Evolutionary conservation across 2,329 filamentous ascomycete species (phyloP).

Genomic region (Xylaria sp.): DNA sequence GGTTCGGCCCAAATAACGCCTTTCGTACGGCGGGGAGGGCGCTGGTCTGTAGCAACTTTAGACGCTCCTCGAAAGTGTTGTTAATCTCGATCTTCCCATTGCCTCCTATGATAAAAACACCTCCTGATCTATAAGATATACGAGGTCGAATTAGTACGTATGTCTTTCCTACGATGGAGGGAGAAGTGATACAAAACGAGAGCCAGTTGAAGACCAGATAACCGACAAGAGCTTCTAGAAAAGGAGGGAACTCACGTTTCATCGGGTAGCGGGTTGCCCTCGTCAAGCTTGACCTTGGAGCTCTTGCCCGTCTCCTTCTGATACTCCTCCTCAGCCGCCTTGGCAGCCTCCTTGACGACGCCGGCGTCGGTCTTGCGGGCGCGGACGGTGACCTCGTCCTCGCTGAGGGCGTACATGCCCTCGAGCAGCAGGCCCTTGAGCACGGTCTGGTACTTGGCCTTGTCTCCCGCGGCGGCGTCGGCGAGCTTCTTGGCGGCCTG

Average conservation of each 20-base stretch:
- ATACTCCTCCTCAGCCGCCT: conserved; percentile 82
- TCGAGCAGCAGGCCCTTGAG: conserved; percentile 87
- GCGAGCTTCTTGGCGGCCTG: conserved; percentile 77
- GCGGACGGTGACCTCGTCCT: conserved; percentile 79
- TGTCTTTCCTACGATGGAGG: background rate
- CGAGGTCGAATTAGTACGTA: conserved; percentile 34
- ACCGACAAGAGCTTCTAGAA: conserved; percentile 21
- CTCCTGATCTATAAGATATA: conserved; percentile 74
- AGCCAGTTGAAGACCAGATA: background rate
- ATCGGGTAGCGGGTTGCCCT: conserved; percentile 81
- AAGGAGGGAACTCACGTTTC: conserved; percentile 74
- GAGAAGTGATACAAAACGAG: background rate
- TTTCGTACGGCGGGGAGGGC: conserved; percentile 86
- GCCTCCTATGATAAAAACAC: conserved; percentile 81
- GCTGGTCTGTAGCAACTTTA: conserved; percentile 84
- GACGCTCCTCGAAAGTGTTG: conserved; percentile 95
- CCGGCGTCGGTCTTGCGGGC: conserved; percentile 84
- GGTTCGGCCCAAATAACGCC: conserved; percentile 92
- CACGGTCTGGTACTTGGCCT: conserved; percentile 77
- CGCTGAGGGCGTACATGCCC: conserved; percentile 87
- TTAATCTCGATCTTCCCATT: conserved; percentile 97
- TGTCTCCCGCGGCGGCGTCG: conserved; percentile 72
- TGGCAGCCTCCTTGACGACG: conserved; percentile 79
- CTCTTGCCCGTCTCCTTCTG: conserved; percentile 81
- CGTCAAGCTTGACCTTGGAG: conserved; percentile 76